Conservation (phyloP, 768 basidiomycete genomes). For the Leccinellum albellum region DNA sequence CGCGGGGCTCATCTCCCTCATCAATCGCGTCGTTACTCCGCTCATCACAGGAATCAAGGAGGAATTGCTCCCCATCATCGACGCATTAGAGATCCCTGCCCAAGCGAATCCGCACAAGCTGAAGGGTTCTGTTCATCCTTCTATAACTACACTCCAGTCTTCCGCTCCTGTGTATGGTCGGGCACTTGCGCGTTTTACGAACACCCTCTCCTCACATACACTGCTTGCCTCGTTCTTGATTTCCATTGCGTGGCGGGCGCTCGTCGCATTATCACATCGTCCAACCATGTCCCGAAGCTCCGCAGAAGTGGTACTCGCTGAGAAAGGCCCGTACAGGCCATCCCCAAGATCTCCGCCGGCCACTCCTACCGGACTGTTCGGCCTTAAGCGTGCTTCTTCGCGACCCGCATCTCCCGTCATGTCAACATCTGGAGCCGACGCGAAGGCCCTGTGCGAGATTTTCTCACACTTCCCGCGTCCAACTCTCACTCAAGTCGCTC, state of each 20-base stretch:
- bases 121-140: constrained; percentile 43
- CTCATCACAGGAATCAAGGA: constrained; percentile 57
- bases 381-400: constrained; percentile 61
- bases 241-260: constrained; percentile 67
- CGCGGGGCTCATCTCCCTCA: constrained; percentile 66
- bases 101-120: constrained; percentile 18
- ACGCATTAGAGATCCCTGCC: constrained; percentile 53
- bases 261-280: constrained; percentile 71
- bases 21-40: constrained; percentile 64
- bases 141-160: constrained; percentile 54
- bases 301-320: constrained; percentile 25
- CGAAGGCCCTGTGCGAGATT: constrained; percentile 58
- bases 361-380: constrained; percentile 57
- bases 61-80: constrained; percentile 59
- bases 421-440: constrained; percentile 53
- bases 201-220: constrained; percentile 51
- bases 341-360: constrained; percentile 45
- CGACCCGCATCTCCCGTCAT: constrained; percentile 59
- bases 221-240: constrained; percentile 69
- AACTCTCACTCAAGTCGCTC: constrained; percentile 51
- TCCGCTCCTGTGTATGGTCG: constrained; percentile 62
- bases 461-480: constrained; percentile 62
- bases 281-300: constrained; percentile 42
- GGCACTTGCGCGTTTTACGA: constrained; percentile 53
- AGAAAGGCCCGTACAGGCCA: constrained; percentile 42